Percentiles rank a stretch among this genome's conserved stretches.
Evolutionary conservation across 192 early-diverging fungal species (phyloP).

Genomic region (Backusella morwellensis): DNA sequence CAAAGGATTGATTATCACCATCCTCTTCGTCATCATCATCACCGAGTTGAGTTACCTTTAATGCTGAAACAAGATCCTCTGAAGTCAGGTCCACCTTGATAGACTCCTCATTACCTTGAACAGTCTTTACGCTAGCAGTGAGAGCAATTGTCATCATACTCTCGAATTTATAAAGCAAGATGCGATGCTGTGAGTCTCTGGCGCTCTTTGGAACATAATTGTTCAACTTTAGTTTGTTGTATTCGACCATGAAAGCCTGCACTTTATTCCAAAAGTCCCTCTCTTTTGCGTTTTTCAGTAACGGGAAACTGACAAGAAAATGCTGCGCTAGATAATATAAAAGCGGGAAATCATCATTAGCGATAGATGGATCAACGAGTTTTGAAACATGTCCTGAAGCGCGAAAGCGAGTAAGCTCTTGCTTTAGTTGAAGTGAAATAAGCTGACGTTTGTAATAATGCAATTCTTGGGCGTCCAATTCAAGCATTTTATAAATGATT

Average conservation of each 20-base stretch:
- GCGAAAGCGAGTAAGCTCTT: constrained; percentile 35
- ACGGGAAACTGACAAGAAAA: constrained; percentile 48
- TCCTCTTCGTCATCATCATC: not conserved
- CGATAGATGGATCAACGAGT: constrained; percentile 21
- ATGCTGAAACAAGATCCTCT: not conserved
- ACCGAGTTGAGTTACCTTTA: not conserved
- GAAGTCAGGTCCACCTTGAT: not conserved
- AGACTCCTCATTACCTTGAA: constrained; percentile 23
- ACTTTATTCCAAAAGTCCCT: constrained; percentile 47
- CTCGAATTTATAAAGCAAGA: constrained; percentile 35
- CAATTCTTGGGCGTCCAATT: constrained; percentile 31
- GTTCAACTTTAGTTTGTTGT: constrained; percentile 39
- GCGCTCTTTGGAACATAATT: constrained; percentile 15
- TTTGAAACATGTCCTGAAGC: constrained; percentile 19
- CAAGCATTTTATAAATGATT: not conserved
- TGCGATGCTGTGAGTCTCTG: constrained; percentile 23
- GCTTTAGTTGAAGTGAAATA: constrained; percentile 43
- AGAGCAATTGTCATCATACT: constrained; percentile 30
- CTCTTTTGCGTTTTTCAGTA: constrained; percentile 37
- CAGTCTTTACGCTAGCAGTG: constrained; percentile 30
- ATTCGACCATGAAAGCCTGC: constrained; percentile 47
- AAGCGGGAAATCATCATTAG: constrained; percentile 38
- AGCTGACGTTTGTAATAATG: constrained; percentile 58
- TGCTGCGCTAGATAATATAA: constrained; percentile 43
- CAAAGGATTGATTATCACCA: constrained; percentile 25